Conservation (phyloP, 805 yeast species). For the Grigorovia transvaalensis region DNA sequence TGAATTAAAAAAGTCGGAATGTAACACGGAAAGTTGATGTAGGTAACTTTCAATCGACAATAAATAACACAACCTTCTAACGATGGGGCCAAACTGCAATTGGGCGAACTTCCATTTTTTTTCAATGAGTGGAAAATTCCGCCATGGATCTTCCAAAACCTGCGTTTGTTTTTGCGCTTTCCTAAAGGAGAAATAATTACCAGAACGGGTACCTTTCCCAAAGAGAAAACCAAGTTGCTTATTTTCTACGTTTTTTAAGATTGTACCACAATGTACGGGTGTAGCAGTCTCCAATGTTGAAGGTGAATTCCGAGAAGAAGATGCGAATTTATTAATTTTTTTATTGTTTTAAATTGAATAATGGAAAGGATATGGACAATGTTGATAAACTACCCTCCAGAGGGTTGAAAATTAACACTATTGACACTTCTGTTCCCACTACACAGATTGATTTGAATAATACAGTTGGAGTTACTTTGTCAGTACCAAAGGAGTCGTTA, state of each 20-base stretch:
- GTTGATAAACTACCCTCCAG: not conserved
- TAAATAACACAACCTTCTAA: conserved; percentile 2
- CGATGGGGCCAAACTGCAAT: not conserved
- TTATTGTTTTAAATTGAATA: not conserved
- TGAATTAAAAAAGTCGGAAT: conserved; percentile 35
- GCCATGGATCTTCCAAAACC: not conserved
- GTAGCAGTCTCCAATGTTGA: not conserved
- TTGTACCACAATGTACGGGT: not conserved
- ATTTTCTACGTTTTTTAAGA: too few species aligned
- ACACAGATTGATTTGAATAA: conserved; percentile 6
- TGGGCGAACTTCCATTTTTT: not conserved
- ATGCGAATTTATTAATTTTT: too few species aligned
- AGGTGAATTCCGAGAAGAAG: too few species aligned
- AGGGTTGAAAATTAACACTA: not conserved
- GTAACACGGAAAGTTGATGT: conserved; percentile 44
- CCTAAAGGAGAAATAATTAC: not conserved
- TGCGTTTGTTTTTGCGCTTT: not conserved
- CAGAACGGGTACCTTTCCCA: too few species aligned
- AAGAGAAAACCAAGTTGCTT: too few species aligned
- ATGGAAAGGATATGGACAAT: not conserved
- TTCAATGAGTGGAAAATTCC: not conserved
- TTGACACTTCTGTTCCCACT: conserved; percentile 1
- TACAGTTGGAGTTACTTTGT: conserved; percentile 2
- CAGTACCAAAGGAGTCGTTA: not conserved
- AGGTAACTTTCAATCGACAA: conserved; percentile 46